These are phyloP conservation scores for Sphaceloma murrayae DNA, from an alignment of 2,329 filamentous ascomycete species.

Conservation along the genomic window DNA sequence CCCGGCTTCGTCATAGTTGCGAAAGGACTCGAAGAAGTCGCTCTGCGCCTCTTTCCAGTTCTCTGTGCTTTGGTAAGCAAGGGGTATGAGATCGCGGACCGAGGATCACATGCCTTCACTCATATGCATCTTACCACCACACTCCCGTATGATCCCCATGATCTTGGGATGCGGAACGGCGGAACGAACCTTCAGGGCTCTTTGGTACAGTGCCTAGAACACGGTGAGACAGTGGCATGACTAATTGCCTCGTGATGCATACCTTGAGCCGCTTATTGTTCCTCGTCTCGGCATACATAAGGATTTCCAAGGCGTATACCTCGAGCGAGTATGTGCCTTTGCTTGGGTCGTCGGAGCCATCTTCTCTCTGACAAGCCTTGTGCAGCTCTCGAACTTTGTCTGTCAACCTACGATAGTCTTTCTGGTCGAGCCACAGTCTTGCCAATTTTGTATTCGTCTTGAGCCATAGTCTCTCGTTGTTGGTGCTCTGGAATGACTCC, in stretches of 20 bases:
- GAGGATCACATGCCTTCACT: conserved; percentile 52
- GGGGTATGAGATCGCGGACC: conserved; percentile 1
- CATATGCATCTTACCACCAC: conserved; percentile 99
- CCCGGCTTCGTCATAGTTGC: conserved; percentile 96
- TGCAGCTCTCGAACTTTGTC: conserved; percentile 85
- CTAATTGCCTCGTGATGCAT: conserved; percentile 19
- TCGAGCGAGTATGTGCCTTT: conserved; percentile 95
- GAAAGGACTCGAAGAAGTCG: conserved; percentile 98
- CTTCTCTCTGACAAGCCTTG: conserved; percentile 74
- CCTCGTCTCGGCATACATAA: conserved; percentile 94
- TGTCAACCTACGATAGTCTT: conserved; percentile 70
- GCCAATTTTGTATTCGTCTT: conserved; percentile 98
- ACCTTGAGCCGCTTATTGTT: conserved; percentile 96
- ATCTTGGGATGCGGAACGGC: conserved; percentile 97
- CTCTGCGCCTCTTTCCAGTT: conserved; percentile 97
- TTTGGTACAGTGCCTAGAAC: conserved; percentile 65
- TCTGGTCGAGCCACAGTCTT: conserved; percentile 80
- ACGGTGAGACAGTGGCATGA: conserved; percentile 18
- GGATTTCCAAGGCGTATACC: conserved; percentile 93
- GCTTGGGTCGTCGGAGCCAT: conserved; percentile 81
- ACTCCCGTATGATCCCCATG: conserved; percentile 98
- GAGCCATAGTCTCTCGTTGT: conserved; percentile 93
- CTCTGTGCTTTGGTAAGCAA: conserved; percentile 43
- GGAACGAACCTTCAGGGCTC: conserved; percentile 84
- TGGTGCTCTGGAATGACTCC: conserved; percentile 89